Conservation (phyloP, 805 yeast species). For the Candida argentea region DNA sequence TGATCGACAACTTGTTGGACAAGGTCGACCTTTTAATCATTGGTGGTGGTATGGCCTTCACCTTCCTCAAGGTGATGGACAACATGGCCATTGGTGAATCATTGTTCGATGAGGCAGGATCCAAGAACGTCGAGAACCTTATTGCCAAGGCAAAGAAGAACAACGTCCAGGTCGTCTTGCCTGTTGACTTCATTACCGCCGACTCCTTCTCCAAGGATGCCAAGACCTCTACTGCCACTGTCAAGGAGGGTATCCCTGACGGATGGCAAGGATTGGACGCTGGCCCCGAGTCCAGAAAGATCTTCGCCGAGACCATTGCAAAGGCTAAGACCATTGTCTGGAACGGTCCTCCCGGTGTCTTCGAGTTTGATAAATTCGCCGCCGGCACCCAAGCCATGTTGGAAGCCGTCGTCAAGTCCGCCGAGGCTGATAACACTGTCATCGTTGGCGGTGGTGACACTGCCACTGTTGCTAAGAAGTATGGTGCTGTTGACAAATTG, state of each 20-base stretch:
- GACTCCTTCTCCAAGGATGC: slow-evolving; percentile 93
- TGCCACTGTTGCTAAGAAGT: slow-evolving; percentile 98
- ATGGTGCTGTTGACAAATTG: slow-evolving; percentile 90
- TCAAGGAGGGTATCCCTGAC: slow-evolving; percentile 88
- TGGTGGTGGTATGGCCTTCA: slow-evolving; percentile 99
- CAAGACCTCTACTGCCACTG: slow-evolving; percentile 70
- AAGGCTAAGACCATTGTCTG: slow-evolving; percentile 97
- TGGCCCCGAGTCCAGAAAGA: slow-evolving; percentile 81
- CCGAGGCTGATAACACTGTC: slow-evolving; percentile 82
- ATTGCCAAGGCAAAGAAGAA: slow-evolving; percentile 94
- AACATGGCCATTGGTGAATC: slow-evolving; percentile 86
- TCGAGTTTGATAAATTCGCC: slow-evolving; percentile 90
- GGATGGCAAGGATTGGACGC: slow-evolving; percentile 93
- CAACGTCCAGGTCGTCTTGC: slow-evolving; percentile 87
- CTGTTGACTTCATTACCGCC: slow-evolving; percentile 93
- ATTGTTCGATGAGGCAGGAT: slow-evolving; percentile 86
- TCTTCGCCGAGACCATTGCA: slow-evolving; percentile 74
- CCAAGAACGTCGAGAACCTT: slow-evolving; percentile 87
- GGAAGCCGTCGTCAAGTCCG: slow-evolving; percentile 80
- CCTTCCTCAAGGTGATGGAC: slow-evolving; percentile 90
- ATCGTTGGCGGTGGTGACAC: slow-evolving; percentile 99
- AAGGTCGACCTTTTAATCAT: slow-evolving; percentile 90
- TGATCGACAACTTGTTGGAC: slow-evolving; percentile 93
- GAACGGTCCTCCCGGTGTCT: slow-evolving; percentile 99
- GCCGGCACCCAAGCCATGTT: slow-evolving; percentile 85